Percentiles rank a stretch among this genome's conserved stretches.
Evolutionary conservation across 352 stramenopile species (phyloP).

Genomic region (Phytophthora hibernalis): DNA sequence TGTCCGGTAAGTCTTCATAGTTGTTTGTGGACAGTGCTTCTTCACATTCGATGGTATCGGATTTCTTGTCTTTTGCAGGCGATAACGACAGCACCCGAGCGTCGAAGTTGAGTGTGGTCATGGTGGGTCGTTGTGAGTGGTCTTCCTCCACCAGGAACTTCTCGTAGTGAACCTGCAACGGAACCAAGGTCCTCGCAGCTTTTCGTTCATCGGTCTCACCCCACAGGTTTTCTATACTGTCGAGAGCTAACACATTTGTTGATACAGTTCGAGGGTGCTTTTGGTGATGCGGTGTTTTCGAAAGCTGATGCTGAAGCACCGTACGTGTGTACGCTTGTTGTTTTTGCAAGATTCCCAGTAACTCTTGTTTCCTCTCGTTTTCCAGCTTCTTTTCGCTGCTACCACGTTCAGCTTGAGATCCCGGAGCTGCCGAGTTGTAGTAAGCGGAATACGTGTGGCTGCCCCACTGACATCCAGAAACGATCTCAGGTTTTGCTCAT

Average conservation of each 20-base stretch:
- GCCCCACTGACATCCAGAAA: conserved; percentile 40
- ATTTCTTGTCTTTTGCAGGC: background rate
- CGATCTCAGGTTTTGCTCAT: conserved; percentile 16
- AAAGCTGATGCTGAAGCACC: conserved; percentile 24
- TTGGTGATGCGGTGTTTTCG: conserved; percentile 8
- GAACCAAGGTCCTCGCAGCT: background rate
- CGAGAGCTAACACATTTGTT: conserved; percentile 24
- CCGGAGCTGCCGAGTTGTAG: conserved; percentile 35
- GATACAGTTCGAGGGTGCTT: conserved; percentile 14
- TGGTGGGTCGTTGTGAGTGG: background rate
- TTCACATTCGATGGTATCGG: background rate
- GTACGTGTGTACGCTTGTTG: conserved; percentile 38
- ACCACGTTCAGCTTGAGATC: conserved; percentile 29
- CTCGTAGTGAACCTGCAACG: conserved; percentile 9
- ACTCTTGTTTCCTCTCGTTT: conserved; percentile 32
- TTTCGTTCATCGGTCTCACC: conserved; percentile 1
- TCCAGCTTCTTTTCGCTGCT: conserved; percentile 33
- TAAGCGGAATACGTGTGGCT: conserved; percentile 34
- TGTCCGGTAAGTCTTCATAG: background rate
- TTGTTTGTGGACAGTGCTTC: conserved; percentile 1
- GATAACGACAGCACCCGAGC: conserved; percentile 8
- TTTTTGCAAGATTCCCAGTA: conserved; percentile 34
- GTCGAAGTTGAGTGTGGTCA: conserved; percentile 24
- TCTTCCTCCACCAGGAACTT: background rate
- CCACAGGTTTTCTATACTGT: background rate